phyloP scores from a whole-genome alignment of 306 rosid species.

The Crotalaria pallida region DNA sequence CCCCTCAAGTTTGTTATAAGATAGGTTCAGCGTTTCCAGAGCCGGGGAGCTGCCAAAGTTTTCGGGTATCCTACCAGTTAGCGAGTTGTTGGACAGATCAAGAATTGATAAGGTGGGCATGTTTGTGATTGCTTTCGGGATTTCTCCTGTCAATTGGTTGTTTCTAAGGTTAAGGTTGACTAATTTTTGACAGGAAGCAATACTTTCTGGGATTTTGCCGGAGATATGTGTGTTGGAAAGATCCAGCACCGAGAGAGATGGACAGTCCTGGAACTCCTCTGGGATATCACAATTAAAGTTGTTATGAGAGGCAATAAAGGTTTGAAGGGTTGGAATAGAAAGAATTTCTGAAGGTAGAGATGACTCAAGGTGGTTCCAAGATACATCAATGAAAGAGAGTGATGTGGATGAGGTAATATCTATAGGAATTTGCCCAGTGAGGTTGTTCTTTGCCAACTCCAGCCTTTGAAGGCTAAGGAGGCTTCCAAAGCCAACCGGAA shows the following conservation, averaged over 20 bases:
- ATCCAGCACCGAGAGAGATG: constrained; percentile 72
- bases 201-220: constrained; percentile 65
- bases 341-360: constrained; percentile 62
- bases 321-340: constrained; percentile 66
- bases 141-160: constrained; percentile 62
- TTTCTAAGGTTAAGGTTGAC: constrained; percentile 60
- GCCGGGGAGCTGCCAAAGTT: constrained; percentile 73
- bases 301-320: constrained; percentile 73
- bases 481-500: constrained; percentile 71
- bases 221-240: constrained; percentile 59
- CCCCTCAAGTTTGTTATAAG: constrained; percentile 81
- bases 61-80: constrained; percentile 61
- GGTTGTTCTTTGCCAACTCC: constrained; percentile 71
- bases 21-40: constrained; percentile 70
- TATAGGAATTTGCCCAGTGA: constrained; percentile 61
- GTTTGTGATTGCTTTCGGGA: constrained; percentile 56
- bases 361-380: constrained; percentile 64
- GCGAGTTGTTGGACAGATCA: constrained; percentile 73
- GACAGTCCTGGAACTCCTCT: constrained; percentile 61
- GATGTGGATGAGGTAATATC: constrained; percentile 59
- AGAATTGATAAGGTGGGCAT: constrained; percentile 76
- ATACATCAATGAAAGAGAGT: constrained; percentile 80
- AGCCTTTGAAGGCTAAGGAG: constrained; percentile 65
- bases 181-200: constrained; percentile 70
- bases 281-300: constrained; percentile 56